phyloP scores from a whole-genome alignment of 2,329 filamentous ascomycete genomes.

The Chaetomium olivaceum region DNA sequence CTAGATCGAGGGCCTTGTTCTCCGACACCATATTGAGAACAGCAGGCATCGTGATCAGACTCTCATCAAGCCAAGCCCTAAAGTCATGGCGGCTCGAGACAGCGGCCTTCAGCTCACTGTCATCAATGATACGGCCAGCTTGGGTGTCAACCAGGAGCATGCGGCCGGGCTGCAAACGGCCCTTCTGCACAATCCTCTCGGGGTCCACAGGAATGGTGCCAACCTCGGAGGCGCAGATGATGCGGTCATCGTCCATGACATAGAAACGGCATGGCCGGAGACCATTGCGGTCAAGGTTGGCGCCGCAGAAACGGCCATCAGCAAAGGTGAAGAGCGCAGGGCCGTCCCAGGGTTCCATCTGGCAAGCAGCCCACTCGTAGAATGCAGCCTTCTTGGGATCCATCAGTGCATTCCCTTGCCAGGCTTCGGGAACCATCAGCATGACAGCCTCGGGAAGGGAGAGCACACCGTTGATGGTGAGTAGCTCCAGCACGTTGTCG shows the following conservation, averaged over 20 bases:
- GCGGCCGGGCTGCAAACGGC: constrained; percentile 86
- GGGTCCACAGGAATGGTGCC: constrained; percentile 91
- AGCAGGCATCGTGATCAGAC: constrained; percentile 78
- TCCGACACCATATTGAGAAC: constrained; percentile 65
- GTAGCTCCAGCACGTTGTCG: constrained; percentile 90
- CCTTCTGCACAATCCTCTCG: constrained; percentile 87
- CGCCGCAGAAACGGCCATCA: constrained; percentile 94
- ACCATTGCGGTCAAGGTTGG: constrained; percentile 94
- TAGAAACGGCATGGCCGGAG: constrained; percentile 96
- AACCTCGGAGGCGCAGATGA: constrained; percentile 95
- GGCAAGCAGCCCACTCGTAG: constrained; percentile 97
- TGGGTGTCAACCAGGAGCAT: constrained; percentile 96
- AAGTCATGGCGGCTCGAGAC: constrained; percentile 89
- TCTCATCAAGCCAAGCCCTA: constrained; percentile 80
- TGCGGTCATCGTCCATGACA: constrained; percentile 92
- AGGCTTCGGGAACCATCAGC: constrained; percentile 98
- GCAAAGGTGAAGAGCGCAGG: constrained; percentile 96
- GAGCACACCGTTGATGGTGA: constrained; percentile 93
- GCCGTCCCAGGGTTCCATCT: constrained; percentile 99
- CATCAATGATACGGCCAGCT: constrained; percentile 87
- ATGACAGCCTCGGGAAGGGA: constrained; percentile 95
- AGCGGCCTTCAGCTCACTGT: constrained; percentile 84
- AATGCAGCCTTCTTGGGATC: constrained; percentile 95
- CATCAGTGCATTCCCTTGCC: constrained; percentile 91
- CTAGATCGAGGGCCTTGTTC: constrained; percentile 60